Percentiles rank a stretch among this genome's conserved stretches.
Conservation (phyloP, 257 asterid species). For the Ligustrum vulgare region DNA sequence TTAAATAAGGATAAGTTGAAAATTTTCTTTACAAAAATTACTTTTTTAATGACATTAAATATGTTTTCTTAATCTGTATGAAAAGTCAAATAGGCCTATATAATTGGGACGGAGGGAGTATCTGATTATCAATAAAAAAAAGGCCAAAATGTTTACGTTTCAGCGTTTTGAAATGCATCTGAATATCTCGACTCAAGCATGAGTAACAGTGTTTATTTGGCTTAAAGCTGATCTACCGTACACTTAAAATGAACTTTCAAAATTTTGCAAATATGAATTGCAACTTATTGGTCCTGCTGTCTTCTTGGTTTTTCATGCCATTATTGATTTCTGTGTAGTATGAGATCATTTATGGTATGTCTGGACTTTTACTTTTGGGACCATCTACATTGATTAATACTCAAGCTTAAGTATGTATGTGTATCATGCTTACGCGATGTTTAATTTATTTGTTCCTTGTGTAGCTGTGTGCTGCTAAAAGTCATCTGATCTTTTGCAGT, state of each 20-base stretch:
- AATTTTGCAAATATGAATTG: neutral
- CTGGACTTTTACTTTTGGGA: neutral
- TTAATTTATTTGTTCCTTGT: neutral
- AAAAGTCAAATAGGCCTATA: no score
- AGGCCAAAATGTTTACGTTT: neutral
- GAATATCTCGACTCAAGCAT: neutral
- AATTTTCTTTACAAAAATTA: no score
- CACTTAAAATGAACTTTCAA: neutral
- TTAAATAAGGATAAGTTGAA: no score
- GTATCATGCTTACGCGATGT: neutral
- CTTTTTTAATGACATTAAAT: no score
- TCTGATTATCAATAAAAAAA: neutral
- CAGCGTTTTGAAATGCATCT: neutral
- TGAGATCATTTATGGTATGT: neutral
- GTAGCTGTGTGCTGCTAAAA: conserved; percentile 11
- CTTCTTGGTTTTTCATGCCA: neutral
- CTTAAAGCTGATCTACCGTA: neutral
- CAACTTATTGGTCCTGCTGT: neutral
- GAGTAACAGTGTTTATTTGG: neutral
- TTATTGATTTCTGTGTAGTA: neutral
- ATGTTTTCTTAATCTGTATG: no score
- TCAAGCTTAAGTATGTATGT: neutral
- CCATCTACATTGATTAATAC: neutral
- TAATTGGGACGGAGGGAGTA: no score
- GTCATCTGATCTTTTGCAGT: conserved; percentile 39